These are phyloP conservation scores for Geosmithia morbida DNA, from an alignment of 2,329 filamentous ascomycete species.

Conservation along the genomic window DNA sequence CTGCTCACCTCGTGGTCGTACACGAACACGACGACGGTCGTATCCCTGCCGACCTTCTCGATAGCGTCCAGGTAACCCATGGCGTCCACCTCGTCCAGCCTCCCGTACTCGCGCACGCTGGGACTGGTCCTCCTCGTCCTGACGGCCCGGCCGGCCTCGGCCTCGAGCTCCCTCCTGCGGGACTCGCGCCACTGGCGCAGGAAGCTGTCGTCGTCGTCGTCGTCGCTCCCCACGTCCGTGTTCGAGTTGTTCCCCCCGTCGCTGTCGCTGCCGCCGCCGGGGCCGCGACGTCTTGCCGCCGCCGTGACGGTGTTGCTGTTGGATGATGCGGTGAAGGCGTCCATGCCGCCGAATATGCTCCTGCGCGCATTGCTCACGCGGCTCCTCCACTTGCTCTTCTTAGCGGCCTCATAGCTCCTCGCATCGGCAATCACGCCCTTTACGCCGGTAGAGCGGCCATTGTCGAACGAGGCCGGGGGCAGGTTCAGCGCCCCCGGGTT, in stretches of 20 bases:
- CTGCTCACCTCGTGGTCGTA: constrained; percentile 74
- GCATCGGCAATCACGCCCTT: constrained; percentile 83
- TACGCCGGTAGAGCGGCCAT: constrained; percentile 61
- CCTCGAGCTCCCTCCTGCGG: constrained; percentile 63
- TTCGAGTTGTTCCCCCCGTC: constrained; percentile 34
- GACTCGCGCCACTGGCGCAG: constrained; percentile 74
- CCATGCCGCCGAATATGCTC: constrained; percentile 30
- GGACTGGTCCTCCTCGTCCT: constrained; percentile 59
- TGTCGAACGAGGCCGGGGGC: constrained; percentile 48
- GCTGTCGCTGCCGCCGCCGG: constrained; percentile 3
- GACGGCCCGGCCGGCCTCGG: constrained; percentile 36
- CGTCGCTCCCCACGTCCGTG: constrained; percentile 27
- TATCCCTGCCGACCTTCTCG: constrained; percentile 71
- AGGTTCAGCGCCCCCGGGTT: constrained; percentile 34
- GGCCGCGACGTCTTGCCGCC: background rate
- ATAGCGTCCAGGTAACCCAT: constrained; percentile 91
- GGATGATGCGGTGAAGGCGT: background rate
- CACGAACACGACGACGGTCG: constrained; percentile 83
- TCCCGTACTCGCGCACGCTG: constrained; percentile 64
- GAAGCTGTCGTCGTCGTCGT: constrained; percentile 68
- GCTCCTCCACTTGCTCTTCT: constrained; percentile 37
- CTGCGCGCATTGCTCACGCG: constrained; percentile 36
- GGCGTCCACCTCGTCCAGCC: constrained; percentile 73
- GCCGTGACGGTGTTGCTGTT: too few species aligned
- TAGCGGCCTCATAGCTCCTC: constrained; percentile 58